A percentile compares a stretch with the other conserved stretches of the same genome.
Evolutionary conservation across 2,329 filamentous ascomycete species (phyloP).

Genomic region (Dactylonectria estremocensis): DNA sequence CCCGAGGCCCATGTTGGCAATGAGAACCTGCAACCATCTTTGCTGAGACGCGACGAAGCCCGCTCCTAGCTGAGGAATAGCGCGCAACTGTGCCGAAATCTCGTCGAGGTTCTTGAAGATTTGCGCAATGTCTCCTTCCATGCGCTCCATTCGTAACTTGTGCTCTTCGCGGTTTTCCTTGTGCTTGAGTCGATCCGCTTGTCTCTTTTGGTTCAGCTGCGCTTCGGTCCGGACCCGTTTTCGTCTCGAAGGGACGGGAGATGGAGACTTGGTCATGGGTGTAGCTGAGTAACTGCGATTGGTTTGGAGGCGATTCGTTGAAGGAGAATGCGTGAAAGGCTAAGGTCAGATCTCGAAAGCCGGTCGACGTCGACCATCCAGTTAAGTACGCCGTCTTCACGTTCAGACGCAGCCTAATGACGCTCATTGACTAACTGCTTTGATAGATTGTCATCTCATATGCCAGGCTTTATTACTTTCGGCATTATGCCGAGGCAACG

Average conservation of each 20-base stretch:
- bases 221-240: slow-evolving; percentile 44
- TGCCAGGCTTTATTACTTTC: background rate
- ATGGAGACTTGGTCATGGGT: slow-evolving; percentile 36
- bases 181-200: slow-evolving; percentile 46
- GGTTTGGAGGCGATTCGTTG: background rate
- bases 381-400: slow-evolving; percentile 32
- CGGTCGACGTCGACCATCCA: slow-evolving; percentile 37
- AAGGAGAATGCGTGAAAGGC: slow-evolving; percentile 1
- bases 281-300: background rate
- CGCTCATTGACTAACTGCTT: background rate
- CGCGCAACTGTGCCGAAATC: slow-evolving; percentile 38
- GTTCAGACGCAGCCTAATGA: background rate
- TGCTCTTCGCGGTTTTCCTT: slow-evolving; percentile 46
- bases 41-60: slow-evolving; percentile 32
- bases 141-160: slow-evolving; percentile 46
- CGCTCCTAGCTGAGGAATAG: slow-evolving; percentile 27
- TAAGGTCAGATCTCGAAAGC: slow-evolving; percentile 1
- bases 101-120: slow-evolving; percentile 42
- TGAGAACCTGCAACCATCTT: slow-evolving; percentile 25
- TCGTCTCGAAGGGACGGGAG: slow-evolving; percentile 35
- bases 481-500: background rate
- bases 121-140: slow-evolving; percentile 45
- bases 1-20: slow-evolving; percentile 13
- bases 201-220: slow-evolving; percentile 47
- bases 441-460: background rate